phyloP scores from a whole-genome alignment of 805 yeast species.

The Groenewaldozyma salmanticensis region DNA sequence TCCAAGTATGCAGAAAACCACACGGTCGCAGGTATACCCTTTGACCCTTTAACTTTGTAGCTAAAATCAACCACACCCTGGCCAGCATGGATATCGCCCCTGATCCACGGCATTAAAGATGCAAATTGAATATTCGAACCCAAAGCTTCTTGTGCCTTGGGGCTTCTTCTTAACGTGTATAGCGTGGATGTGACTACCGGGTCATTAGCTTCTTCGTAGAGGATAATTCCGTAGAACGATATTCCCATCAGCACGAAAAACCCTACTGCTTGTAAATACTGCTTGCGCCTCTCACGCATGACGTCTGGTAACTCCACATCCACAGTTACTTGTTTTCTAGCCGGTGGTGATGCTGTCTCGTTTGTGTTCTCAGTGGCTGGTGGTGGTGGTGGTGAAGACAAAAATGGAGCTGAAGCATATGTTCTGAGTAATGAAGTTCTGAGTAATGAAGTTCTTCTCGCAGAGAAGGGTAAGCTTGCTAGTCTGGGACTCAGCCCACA shows the following conservation, averaged over 20 bases:
- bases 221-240: slow-evolving; percentile 61
- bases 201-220: slow-evolving; percentile 85
- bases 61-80: slow-evolving; percentile 67
- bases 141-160: slow-evolving; percentile 46
- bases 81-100: slow-evolving; percentile 76
- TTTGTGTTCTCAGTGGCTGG: neutral
- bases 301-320: slow-evolving; percentile 67
- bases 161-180: slow-evolving; percentile 73
- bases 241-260: slow-evolving; percentile 47
- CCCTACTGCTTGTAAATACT: slow-evolving; percentile 43
- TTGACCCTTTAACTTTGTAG: slow-evolving; percentile 62
- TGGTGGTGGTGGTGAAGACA: too few species aligned
- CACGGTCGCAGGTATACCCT: slow-evolving; percentile 38
- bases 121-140: slow-evolving; percentile 72
- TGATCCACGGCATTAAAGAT: slow-evolving; percentile 79
- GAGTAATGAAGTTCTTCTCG: neutral
- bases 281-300: slow-evolving; percentile 37
- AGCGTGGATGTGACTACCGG: slow-evolving; percentile 83
- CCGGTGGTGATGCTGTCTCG: neutral
- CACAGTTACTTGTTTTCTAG: slow-evolving; percentile 38
- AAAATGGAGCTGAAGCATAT: neutral
- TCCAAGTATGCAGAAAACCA: slow-evolving; percentile 64
- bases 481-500: too few species aligned
- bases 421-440: neutral
- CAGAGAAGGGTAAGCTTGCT: too few species aligned